Conservation (phyloP, 495 filamentous ascomycete genomes). For the Rhizodiscina lignyota region DNA sequence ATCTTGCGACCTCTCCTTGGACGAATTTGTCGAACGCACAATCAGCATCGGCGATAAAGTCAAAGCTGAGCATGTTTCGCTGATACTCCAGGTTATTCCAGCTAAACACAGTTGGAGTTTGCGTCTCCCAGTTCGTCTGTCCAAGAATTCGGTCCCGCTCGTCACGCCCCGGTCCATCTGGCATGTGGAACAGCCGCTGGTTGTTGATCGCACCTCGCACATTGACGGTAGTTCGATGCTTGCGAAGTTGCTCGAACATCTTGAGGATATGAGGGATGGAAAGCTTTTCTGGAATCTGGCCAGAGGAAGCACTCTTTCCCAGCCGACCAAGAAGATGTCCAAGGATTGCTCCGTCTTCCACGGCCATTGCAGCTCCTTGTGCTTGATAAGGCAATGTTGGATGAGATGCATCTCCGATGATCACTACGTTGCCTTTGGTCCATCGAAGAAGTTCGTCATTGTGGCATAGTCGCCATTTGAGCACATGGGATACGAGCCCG, state of each 20-base stretch:
- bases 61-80: no score
- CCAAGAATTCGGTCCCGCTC: no score
- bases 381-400: slow-evolving; percentile 2
- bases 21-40: no score
- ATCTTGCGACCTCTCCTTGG: no score
- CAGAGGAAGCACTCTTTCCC: no score
- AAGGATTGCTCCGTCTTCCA: slow-evolving; percentile 2
- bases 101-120: no score
- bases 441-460: not conserved
- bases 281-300: no score
- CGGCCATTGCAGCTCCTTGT: slow-evolving; percentile 5
- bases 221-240: slow-evolving; percentile 39
- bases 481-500: not conserved
- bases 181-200: slow-evolving; percentile 42
- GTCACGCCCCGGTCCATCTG: slow-evolving; percentile 36
- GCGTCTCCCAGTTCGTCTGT: no score
- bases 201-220: slow-evolving; percentile 34
- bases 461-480: not conserved
- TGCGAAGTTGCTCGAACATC: slow-evolving; percentile 43
- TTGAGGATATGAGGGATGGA: slow-evolving; percentile 19
- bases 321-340: slow-evolving; percentile 9
- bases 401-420: slow-evolving; percentile 6
- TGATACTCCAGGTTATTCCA: no score
- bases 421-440: slow-evolving; percentile 4
- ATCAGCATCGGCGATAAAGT: no score